Evolutionary conservation across 305 asterid species (phyloP), one percentile per base, ranked within the genome.

Genomic region (Salvia sclarea): DNA sequence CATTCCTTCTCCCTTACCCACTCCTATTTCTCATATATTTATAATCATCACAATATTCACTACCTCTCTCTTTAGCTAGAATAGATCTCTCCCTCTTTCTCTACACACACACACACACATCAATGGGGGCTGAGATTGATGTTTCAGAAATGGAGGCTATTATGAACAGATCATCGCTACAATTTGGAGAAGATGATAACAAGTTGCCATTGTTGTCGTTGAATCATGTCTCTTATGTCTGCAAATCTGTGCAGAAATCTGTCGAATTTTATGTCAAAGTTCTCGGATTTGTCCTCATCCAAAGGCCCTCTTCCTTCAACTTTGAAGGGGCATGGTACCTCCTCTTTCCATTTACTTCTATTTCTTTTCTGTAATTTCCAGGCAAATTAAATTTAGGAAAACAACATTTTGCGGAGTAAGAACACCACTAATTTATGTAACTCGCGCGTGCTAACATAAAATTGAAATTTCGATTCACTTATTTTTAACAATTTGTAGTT

Each of bases 291-390:
- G 82, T 84, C 64, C 86, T 81, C 76, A 80, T 88, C 72, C 80
- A 83, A 63, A 71, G 96, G 30, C 96, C 96, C 2, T 87, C 91
- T 54, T 88, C 96, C 66, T 83, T 88, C 56, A 80, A 86, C 74
- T 88, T 88, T 37, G 84, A 86, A 77, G 96, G 96, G 37, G 93
- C 96, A 57, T 88, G 95, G 95, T 88, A 84, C 28, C 78, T 66
- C 2, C 44, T 2, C 4, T 17, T 16, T 16, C 2, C 8, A 0
- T 4, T 56, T 31, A 0, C 20, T 10, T 11, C 17, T 7, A 18
- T 4, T 52, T 0, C 13, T 28, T 28, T 28, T 28, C 5, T 28
- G 33, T 28, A 28, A 28, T n/a, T n/a, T n/a, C n/a, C n/a, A n/a
- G n/a, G n/a, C n/a, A n/a, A n/a, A n/a, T n/a, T n/a, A n/a, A n/a